These are phyloP conservation scores for Austroboletus festivus DNA, from an alignment of 768 basidiomycete species.

Conservation along the genomic window DNA sequence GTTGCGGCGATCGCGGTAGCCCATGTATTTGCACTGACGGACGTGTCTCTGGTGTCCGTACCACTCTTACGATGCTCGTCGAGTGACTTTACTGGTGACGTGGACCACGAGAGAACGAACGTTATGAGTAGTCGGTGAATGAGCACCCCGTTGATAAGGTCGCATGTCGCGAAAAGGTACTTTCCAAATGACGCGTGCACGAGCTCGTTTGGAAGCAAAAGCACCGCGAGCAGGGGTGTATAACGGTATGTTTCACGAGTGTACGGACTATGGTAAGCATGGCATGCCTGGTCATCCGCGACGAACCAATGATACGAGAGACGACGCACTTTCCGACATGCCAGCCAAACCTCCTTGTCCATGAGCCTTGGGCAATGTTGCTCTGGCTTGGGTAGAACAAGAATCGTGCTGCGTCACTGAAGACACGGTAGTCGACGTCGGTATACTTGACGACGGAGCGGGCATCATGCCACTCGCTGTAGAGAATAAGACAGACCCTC, in stretches of 20 bases:
- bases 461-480: conserved; percentile 89
- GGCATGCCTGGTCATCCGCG: conserved; percentile 3
- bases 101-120: conserved; percentile 41
- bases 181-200: conserved; percentile 89
- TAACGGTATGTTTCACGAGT: conserved; percentile 91
- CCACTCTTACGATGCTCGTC: too few relatives aligned
- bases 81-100: too few relatives aligned
- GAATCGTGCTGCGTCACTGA: conserved; percentile 85
- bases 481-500: conserved; percentile 69
- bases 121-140: conserved; percentile 61
- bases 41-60: neutral
- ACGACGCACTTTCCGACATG: conserved; percentile 74
- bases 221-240: conserved; percentile 84
- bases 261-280: conserved; percentile 65
- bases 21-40: conserved; percentile 9
- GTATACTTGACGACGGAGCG: conserved; percentile 88
- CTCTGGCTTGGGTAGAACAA: conserved; percentile 46
- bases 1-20: conserved; percentile 61
- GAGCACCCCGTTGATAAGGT: conserved; percentile 74
- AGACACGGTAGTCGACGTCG: conserved; percentile 96
- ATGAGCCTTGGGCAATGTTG: conserved; percentile 62
- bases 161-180: conserved; percentile 79
- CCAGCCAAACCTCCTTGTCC: conserved; percentile 39
- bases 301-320: neutral
- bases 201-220: conserved; percentile 78